Percentiles rank a stretch among this genome's conserved stretches.
Conservation (phyloP, 2,329 filamentous ascomycete species). For the Chrysosporium queenslandicum region DNA sequence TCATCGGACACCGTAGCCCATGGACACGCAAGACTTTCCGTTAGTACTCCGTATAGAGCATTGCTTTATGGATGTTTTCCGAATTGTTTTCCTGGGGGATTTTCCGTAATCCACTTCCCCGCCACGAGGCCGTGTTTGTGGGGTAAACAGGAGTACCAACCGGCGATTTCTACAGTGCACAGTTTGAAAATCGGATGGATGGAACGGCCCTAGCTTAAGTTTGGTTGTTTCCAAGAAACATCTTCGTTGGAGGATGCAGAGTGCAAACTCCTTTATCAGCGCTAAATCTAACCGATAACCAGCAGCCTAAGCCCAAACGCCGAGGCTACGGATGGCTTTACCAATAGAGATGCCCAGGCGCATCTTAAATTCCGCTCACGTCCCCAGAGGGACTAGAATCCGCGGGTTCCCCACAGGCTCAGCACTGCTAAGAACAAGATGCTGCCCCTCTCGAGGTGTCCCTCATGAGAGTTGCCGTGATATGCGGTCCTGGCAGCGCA, state of each 20-base stretch:
- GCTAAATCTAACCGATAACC: not conserved
- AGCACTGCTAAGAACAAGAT: not conserved
- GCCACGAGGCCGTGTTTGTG: not conserved
- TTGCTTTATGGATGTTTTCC: too few relatives aligned
- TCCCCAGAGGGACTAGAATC: not conserved
- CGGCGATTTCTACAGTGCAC: too few relatives aligned
- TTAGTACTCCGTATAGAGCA: too few relatives aligned
- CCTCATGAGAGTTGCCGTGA: slow-evolving; percentile 7
- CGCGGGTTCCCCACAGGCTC: not conserved
- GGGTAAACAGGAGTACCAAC: too few relatives aligned
- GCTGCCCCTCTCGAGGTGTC: not conserved
- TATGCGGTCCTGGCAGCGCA: not conserved
- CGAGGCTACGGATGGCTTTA: not conserved
- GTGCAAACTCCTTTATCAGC: too few relatives aligned
- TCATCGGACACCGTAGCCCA: too few relatives aligned
- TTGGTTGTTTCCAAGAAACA: too few relatives aligned
- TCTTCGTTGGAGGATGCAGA: too few relatives aligned
- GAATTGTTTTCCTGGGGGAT: too few relatives aligned
- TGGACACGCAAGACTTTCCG: too few relatives aligned
- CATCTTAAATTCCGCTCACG: not conserved
- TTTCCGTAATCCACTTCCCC: slow-evolving; percentile 7
- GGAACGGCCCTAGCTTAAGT: too few relatives aligned
- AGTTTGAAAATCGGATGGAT: too few relatives aligned
- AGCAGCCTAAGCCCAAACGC: not conserved
- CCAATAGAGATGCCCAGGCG: not conserved